Percentiles rank a stretch among this genome's conserved stretches.
Conservation (phyloP, 129 eudicot genomes). For the Erigeron canadensis region DNA sequence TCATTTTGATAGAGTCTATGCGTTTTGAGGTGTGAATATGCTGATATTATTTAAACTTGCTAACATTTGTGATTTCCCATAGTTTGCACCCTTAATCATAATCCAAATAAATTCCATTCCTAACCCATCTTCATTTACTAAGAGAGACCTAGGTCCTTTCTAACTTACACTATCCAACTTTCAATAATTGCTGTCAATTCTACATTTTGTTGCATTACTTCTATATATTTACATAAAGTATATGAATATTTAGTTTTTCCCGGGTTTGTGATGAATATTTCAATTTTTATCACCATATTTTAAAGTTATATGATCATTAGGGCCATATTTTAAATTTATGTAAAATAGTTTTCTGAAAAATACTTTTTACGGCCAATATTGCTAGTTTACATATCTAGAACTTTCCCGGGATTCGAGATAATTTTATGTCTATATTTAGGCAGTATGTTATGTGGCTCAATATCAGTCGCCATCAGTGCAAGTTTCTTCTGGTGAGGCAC, state of each 20-base stretch:
- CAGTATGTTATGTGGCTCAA: constrained; percentile 39
- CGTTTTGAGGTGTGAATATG: constrained; percentile 21
- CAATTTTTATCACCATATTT: constrained; percentile 9
- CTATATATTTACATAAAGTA: no score
- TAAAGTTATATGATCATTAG: neutral
- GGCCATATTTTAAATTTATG: neutral
- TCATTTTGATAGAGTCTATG: no score
- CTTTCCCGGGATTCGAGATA: neutral
- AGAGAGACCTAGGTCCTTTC: no score
- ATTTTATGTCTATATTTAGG: constrained; percentile 15
- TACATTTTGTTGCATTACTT: no score
- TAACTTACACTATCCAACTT: no score
- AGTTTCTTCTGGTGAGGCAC: constrained; percentile 30
- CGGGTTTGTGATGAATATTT: neutral
- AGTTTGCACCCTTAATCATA: no score
- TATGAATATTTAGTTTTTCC: neutral
- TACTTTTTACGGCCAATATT: neutral
- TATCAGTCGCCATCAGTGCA: constrained; percentile 7
- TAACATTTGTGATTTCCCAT: no score
- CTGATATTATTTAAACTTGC: no score
- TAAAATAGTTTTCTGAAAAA: neutral
- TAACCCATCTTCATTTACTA: no score
- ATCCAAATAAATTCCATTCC: no score
- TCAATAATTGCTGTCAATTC: no score
- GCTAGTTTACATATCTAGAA: constrained; percentile 1